Base-by-base conservation (phyloP, 1,284 basidiomycete species). In the Spongispora temasekensis region DNA sequence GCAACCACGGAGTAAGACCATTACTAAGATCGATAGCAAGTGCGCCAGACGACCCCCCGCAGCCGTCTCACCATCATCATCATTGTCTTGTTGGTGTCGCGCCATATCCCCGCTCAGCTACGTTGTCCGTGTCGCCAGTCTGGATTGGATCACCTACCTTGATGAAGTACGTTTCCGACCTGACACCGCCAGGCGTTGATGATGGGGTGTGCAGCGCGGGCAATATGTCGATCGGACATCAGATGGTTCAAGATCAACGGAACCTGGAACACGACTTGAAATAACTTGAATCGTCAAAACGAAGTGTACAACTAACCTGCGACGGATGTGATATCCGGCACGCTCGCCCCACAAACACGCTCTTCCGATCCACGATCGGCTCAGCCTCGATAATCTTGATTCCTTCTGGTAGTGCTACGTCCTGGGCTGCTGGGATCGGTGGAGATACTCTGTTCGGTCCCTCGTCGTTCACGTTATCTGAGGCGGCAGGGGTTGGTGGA, bases 41-140 rank as follows among this genome's bases (percentile, higher is more conserved):
- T 97, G 94, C 1, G 91, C 92, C 27, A 97, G 76, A 4, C 95
- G 84, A 32, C 89, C 86, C 7, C 95, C 95, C 8, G 95, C 95
- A 1, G 94, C 94, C 0, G 90, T 89, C 76, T 98, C 95, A 2
- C 94, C 93, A 64, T 97, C 93, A 63, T 98, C 95, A 63, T 96
- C 93, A 63, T 96, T 95, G 71, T 97, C 95, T 95, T 64, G 64
- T 58, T 34, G 23, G 57, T 56, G 23, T 21, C 7, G 17, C 28
- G n/a, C 60, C 51, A 34, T 52, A 31, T 27, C n/a, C 40, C 32
- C 27, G 55, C 56, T 55, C 50, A 54, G 56, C 31, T 28, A 42
- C 19, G 7, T 19, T 46, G 57, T 40, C 25, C 30, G 6, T 23
- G n/a, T 48, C 32, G 9, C 32, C 46, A 31, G 17, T 58, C 19